Percentiles rank a stretch among this genome's conserved stretches.
Conservation (phyloP, 345 rosid genomes). For the Bruguiera parviflora region DNA sequence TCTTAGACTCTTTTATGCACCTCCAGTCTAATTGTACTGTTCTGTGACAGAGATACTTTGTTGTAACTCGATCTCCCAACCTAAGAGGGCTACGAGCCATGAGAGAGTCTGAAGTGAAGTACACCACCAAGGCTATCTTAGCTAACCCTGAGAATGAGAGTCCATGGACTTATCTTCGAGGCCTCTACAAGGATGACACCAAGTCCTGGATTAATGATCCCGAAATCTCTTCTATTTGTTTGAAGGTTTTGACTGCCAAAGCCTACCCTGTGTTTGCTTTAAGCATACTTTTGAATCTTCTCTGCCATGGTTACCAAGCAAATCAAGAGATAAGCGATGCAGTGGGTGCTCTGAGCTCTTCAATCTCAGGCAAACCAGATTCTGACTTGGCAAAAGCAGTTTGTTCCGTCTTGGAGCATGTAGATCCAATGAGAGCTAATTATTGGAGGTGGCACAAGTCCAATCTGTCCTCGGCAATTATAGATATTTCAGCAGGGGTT, state of each 20-base stretch:
- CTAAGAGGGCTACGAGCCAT: conserved; percentile 64
- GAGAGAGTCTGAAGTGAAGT: conserved; percentile 76
- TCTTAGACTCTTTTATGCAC: background rate
- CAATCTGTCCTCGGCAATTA: conserved; percentile 33
- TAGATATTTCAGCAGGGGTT: background rate
- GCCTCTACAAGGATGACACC: conserved; percentile 61
- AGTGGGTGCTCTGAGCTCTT: conserved; percentile 41
- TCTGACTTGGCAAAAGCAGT: conserved; percentile 44
- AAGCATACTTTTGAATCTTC: conserved; percentile 75
- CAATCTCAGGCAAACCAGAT: conserved; percentile 35
- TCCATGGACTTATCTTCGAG: conserved; percentile 83
- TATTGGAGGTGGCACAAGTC: conserved; percentile 81
- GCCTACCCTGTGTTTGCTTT: conserved; percentile 54
- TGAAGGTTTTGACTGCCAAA: conserved; percentile 49
- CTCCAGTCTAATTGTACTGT: background rate
- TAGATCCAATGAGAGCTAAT: conserved; percentile 67
- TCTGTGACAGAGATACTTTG: conserved; percentile 63
- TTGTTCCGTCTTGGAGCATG: conserved; percentile 54
- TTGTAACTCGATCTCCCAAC: conserved; percentile 59
- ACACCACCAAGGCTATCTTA: conserved; percentile 55
- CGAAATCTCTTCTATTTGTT: conserved; percentile 56
- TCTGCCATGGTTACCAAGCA: conserved; percentile 59
- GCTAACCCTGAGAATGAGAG: conserved; percentile 70
- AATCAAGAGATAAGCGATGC: conserved; percentile 55
- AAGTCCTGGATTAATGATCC: conserved; percentile 53